Conservation (phyloP, 139 green algal genomes). For the Chlorella sorokiniana region DNA sequence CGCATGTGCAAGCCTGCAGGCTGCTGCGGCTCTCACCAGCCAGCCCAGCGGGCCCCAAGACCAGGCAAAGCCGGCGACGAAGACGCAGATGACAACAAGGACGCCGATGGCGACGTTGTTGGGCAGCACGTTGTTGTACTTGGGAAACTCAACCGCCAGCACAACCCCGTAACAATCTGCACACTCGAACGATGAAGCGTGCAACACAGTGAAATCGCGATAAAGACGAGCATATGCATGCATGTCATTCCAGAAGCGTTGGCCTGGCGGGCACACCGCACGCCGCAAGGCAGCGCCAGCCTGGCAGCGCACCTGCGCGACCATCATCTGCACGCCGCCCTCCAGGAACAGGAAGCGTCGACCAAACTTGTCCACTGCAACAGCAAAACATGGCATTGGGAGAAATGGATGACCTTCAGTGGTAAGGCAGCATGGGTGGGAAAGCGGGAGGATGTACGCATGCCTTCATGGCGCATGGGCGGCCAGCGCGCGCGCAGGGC, state of each 20-base stretch:
- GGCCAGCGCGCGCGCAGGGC: too few relatives aligned
- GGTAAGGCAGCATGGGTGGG: too few relatives aligned
- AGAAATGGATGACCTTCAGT: not conserved
- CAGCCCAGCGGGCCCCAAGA: constrained; percentile 71
- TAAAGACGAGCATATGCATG: not conserved
- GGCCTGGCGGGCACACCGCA: not conserved
- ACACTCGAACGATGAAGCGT: not conserved
- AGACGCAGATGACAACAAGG: constrained; percentile 69
- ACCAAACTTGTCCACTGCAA: constrained; percentile 53
- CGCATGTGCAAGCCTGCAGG: too few relatives aligned
- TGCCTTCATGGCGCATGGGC: too few relatives aligned
- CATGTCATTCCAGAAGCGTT: not conserved
- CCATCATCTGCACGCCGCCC: constrained; percentile 60
- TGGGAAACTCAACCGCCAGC: constrained; percentile 40
- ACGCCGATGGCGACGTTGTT: constrained; percentile 40
- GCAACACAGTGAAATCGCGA: not conserved
- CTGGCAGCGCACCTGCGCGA: constrained; percentile 40
- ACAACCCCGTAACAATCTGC: constrained; percentile 41
- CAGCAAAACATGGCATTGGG: not conserved
- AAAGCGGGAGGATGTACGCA: too few relatives aligned
- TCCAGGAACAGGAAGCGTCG: constrained; percentile 57
- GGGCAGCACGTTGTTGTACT: constrained; percentile 15
- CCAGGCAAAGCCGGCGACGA: constrained; percentile 69
- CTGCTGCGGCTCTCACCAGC: too few relatives aligned
- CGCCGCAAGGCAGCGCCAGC: too few relatives aligned